A percentile compares a stretch with the other conserved stretches of the same genome.
Conservation (phyloP, 1,284 basidiomycete genomes). For the Chalciporus sp. region DNA sequence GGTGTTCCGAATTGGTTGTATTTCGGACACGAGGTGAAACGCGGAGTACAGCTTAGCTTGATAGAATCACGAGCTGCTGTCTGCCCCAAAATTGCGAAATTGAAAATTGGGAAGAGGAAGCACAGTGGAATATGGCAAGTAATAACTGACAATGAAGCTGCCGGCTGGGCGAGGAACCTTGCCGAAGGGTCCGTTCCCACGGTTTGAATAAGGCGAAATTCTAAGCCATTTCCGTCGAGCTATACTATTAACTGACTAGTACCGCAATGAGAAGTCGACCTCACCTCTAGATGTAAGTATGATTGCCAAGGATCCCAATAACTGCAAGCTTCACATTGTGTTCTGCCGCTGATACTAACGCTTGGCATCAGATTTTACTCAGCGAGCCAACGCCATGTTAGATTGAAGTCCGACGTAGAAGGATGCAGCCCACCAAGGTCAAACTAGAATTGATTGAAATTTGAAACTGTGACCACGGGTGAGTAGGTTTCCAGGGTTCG, state of each 20-base stretch:
- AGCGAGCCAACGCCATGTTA: not conserved
- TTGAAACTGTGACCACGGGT: not conserved
- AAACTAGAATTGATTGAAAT: not conserved
- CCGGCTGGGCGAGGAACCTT: too few species aligned
- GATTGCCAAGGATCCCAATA: not conserved
- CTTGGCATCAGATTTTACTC: constrained; percentile 10
- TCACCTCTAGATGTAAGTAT: too few species aligned
- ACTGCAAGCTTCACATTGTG: not conserved
- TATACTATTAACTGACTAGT: too few species aligned
- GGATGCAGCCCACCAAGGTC: not conserved
- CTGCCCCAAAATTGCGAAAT: not conserved
- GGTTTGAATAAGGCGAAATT: not conserved
- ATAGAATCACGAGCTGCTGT: not conserved
- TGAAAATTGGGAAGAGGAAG: not conserved
- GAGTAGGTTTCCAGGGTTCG: not conserved
- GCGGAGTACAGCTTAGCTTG: not conserved
- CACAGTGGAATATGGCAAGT: not conserved
- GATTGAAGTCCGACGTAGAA: not conserved
- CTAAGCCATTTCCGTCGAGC: too few species aligned
- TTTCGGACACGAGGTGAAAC: not conserved
- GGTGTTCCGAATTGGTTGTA: not conserved
- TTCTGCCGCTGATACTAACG: not conserved
- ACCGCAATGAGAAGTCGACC: too few species aligned
- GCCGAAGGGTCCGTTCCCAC: not conserved
- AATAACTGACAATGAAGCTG: too few species aligned